Conservation (phyloP, 2,329 filamentous ascomycete genomes). For the Corinectria fuckeliana region DNA sequence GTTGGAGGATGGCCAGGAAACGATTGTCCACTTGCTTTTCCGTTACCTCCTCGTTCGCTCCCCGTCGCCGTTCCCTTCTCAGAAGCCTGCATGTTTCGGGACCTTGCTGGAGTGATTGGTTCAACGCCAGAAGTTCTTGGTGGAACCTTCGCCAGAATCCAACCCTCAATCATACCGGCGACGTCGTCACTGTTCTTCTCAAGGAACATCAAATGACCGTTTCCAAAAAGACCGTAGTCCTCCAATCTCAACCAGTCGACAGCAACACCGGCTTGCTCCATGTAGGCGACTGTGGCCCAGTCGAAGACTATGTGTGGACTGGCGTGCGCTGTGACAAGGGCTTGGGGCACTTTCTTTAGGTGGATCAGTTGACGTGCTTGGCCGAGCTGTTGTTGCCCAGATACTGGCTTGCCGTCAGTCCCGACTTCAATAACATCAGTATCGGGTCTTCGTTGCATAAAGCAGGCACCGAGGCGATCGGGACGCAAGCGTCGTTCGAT, state of each 20-base stretch:
- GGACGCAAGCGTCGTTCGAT: conserved; percentile 10
- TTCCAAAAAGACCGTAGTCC: conserved; percentile 54
- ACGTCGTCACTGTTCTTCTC: conserved; percentile 58
- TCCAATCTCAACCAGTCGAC: conserved; percentile 54
- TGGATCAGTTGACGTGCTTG: conserved; percentile 52
- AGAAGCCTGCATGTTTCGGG: background rate
- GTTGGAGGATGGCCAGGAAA: background rate
- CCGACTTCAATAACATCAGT: conserved; percentile 6
- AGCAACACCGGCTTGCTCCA: conserved; percentile 58
- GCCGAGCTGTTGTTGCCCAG: background rate
- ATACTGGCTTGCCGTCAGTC: background rate
- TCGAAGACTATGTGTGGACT: conserved; percentile 62
- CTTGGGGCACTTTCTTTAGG: conserved; percentile 53
- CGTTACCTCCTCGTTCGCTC: background rate
- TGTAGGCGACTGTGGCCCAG: conserved; percentile 58
- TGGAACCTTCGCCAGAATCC: conserved; percentile 40
- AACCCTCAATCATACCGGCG: conserved; percentile 45
- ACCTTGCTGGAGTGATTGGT: conserved; percentile 3
- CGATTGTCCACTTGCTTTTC: background rate
- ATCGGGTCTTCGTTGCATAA: conserved; percentile 27
- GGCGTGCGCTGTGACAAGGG: conserved; percentile 59
- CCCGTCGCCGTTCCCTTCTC: background rate
- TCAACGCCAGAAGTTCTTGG: background rate
- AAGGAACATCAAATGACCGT: conserved; percentile 62
- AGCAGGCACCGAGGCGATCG: conserved; percentile 27